Evolutionary conservation across 306 rosid genomes (phyloP), one percentile per base, ranked within the genome.

Genomic region (Calophaca sinica): DNA sequence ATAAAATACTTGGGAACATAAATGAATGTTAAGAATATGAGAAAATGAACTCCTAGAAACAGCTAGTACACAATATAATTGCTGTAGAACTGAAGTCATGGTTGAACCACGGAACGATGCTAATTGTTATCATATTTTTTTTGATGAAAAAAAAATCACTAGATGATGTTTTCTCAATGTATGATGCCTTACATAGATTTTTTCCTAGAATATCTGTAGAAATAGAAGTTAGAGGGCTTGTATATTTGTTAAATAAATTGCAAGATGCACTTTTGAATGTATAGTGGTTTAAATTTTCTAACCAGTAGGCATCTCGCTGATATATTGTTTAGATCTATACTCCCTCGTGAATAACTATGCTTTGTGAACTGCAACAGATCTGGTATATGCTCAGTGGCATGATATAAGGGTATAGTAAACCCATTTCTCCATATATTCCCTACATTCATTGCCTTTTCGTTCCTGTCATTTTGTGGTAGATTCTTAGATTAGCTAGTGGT

Each of bases 401-500:
- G 60, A 11, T 41, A 7, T 60, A 10, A 50, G 14, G 59, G 49
- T 11, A 48, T 52, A 53, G 29, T 33, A 28, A 39, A 62, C 54
- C 13, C 39, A 39, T 39, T 41, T 70, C 57, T 58, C 50, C 58
- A 11, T 20, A 62, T 59, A 28, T 31, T 48, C n/a, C n/a, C n/a
- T n/a, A 28, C 51, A 45, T 59, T 51, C 55, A 15, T 20, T 6
- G 5, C 12, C 33, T 50, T 78, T 54, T 7, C 48, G 3, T 44
- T 62, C 78, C 58, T 67, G 39, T 53, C 20, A 14, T 44, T 31
- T 54, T 38, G 29, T 51, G 53, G 11, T 70, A 73, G 69, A 79
- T 52, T 73, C 11, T 65, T 60, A n/a, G 66, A 84, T 67, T 66
- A 63, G 60, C 31, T 66, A 32, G 58, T 58, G 68, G 82, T 54